Base-by-base conservation (phyloP, 768 basidiomycete genomes). In the Suillus alpinus region DNA sequence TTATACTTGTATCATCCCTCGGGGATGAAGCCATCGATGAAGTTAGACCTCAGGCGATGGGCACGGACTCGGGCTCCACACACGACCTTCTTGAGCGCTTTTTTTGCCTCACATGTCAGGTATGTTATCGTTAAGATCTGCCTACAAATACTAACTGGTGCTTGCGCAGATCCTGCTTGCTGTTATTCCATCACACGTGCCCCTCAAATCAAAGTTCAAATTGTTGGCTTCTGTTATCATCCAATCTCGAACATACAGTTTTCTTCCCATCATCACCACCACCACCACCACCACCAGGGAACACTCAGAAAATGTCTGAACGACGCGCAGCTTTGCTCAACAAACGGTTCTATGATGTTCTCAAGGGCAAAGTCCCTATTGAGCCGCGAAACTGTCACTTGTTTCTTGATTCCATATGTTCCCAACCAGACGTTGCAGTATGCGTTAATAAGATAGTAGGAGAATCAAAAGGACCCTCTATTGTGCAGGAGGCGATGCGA, bases 361-460 rank as follows among this genome's bases (percentile, higher is more conserved):
- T 76, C 14, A 46, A 50, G 23, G 76, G 74, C 16, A 60, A 64
- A 46, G 41, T 50, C 4, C 7, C 14, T 0, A 23, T 80, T 3
- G 57, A 66, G 0, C 32, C 62, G 13, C 56, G 60, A 18, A 75
- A 72, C 43, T 46, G 60, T 10, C 16, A 49, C 5, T 70, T 69
- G 1, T 82, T 82, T 61, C 66, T 83, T 10, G 80, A 83, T 56
- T 77, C 76, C 0, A 67, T 82, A n/a, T 80, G 69, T 65, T 62
- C 65, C 18, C 76, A 77, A 55, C 63, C 68, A 6, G 76, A 80
- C 39, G 62, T 75, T 3, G 61, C 68, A 1, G 59, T 61, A 0
- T 78, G 77, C 62, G 53, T 81, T 47, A 63, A 69, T 47, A 76
- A 68, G 41, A 64, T 83, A 13, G 66, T 73, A 8, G 66, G 64